These are phyloP conservation scores for Macrolepiota dolichaula DNA, from an alignment of 768 basidiomycete genomes.

Conservation along the genomic window DNA sequence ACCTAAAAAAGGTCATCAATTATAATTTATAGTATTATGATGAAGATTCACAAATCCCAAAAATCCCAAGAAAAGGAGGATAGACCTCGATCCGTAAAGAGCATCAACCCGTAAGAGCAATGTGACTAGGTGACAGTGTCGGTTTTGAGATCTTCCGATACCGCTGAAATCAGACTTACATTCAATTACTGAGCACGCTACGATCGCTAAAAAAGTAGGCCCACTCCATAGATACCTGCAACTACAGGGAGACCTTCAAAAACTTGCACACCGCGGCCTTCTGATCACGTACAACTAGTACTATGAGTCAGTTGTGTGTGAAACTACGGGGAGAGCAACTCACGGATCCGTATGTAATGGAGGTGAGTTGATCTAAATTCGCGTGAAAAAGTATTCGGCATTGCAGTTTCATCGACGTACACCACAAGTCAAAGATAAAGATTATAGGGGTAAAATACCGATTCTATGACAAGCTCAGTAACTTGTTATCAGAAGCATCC, in stretches of 20 bases:
- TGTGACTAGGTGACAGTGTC: not conserved
- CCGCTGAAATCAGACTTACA: not conserved
- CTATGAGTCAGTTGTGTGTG: not conserved
- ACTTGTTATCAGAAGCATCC: not conserved
- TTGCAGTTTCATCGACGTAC: not conserved
- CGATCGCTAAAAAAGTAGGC: not conserved
- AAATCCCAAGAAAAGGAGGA: not conserved
- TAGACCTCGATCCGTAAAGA: not conserved
- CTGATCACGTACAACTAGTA: not conserved
- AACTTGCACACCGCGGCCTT: not conserved
- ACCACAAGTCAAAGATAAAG: slow-evolving; percentile 2
- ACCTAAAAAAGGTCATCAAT: not conserved
- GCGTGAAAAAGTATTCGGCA: not conserved
- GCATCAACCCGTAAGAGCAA: slow-evolving; percentile 5
- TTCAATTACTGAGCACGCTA: slow-evolving; percentile 4
- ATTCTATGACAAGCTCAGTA: not conserved
- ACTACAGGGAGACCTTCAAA: not conserved
- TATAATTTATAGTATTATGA: not conserved
- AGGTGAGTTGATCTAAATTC: not conserved
- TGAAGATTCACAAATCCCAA: slow-evolving; percentile 1
- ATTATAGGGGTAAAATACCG: slow-evolving; percentile 4
- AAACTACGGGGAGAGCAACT: not conserved
- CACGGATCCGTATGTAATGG: not conserved
- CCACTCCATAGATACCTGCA: slow-evolving; percentile 1
- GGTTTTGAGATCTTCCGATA: no score